Conservation (phyloP, 768 basidiomycete genomes). For the Candolleomyces aberdarensis region DNA sequence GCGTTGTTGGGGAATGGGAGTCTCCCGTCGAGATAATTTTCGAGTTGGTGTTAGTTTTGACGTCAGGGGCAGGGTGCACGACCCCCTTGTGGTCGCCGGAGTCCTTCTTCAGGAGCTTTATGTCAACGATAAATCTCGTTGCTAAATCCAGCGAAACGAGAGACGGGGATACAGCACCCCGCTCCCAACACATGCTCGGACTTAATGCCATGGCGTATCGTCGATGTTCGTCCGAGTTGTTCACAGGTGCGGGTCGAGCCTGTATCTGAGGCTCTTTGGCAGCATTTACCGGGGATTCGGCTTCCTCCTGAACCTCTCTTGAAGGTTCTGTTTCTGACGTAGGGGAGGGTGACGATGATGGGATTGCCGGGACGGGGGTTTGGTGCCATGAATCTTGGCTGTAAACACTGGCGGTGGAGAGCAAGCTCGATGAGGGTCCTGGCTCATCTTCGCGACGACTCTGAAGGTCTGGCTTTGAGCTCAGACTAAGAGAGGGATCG, state of each 20-base stretch:
- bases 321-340: background rate
- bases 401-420: background rate
- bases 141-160: too few relatives aligned
- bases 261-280: background rate
- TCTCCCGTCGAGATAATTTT: too few relatives aligned
- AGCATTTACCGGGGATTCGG: background rate
- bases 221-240: background rate
- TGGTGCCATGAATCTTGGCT: background rate
- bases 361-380: background rate
- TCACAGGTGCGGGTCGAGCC: background rate
- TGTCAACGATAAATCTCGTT: too few relatives aligned
- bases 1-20: too few relatives aligned
- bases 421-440: background rate
- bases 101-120: too few relatives aligned
- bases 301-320: background rate
- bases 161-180: background rate
- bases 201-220: conserved; percentile 2
- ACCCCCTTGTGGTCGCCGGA: too few relatives aligned
- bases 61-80: too few relatives aligned
- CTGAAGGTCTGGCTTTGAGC: background rate
- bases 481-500: background rate
- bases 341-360: background rate
- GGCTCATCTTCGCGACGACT: background rate
- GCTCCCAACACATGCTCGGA: conserved; percentile 4
- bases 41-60: too few relatives aligned